Base-by-base conservation (phyloP, 2,329 filamentous ascomycete genomes). In the Aureobasidium lini region DNA sequence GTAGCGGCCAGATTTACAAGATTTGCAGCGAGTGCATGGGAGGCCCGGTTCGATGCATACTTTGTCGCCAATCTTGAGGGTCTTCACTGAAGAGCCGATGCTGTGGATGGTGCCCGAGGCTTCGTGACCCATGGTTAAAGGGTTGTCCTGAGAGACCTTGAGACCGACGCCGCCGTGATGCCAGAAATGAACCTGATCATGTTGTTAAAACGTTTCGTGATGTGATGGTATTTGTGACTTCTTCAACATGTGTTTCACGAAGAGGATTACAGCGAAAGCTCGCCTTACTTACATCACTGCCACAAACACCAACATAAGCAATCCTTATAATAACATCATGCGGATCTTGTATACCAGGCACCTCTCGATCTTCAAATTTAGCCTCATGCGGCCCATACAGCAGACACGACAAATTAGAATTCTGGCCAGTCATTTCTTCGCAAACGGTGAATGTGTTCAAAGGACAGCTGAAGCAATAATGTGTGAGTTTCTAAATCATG, bases 31-130 rank as follows among this genome's bases (percentile, higher is more conserved):
- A 3, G 83, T 82, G 70, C 86, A 89, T 1, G 84, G 83, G 47
- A 85, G 76, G 58, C 86, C 86, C 18, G 87, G 85, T 72, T 90
- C 87, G 72, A 90, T 84, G 7, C 86, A 86, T 36, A 92, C 88
- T 16, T 78, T 80, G 71, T 92, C 89, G 60, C 86, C 86, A 36
- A 81, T 75, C 60, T 79, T 77, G 34, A 89, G 73, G 1, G 75
- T 71, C 36, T 75, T 81, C 36, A 87, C 84, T 28, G 74, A 75
- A 9, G 80, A 72, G 39, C 86, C 86, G 40, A 85, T 75, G 46
- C 80, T 76, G 61, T 79, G 77, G 59, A 89, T 77, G 23, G 85
- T 77, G 48, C 86, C 86, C 11, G 85, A 81, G 6, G 85, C 87
- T 72, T 89, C 86, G 67, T 90, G 87, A 65, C 86, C 87, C 3